Conservation (phyloP, 345 rosid genomes). For the Lepidium sativum region DNA sequence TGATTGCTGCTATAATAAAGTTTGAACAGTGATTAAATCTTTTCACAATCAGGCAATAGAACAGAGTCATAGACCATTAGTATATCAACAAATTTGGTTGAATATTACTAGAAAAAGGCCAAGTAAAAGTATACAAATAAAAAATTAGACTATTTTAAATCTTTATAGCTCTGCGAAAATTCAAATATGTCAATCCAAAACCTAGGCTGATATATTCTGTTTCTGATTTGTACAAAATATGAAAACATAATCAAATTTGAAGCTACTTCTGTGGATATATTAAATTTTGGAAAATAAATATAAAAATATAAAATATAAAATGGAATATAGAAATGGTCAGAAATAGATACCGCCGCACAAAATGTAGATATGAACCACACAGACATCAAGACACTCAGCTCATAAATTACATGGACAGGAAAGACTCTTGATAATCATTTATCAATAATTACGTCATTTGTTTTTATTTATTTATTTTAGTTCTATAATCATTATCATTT, state of each 20-base stretch:
- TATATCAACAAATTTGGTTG: not conserved
- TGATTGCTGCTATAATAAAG: not conserved
- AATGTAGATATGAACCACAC: slow-evolving; percentile 13
- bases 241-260: slow-evolving; percentile 2
- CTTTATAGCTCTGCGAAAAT: not conserved
- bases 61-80: not conserved
- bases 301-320: not conserved
- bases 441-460: not conserved
- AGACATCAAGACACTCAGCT: not conserved
- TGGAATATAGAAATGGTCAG: slow-evolving; percentile 12
- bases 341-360: slow-evolving; percentile 14
- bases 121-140: not conserved
- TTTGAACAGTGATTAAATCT: not conserved
- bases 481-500: not conserved
- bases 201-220: not conserved
- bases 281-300: not conserved
- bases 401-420: slow-evolving; percentile 20
- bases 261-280: not conserved
- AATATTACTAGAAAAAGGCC: not conserved
- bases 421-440: slow-evolving; percentile 4
- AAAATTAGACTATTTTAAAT: slow-evolving; percentile 15
- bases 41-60: not conserved
- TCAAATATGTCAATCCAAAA: slow-evolving; percentile 5
- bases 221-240: not conserved
- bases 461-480: not conserved